Evolutionary conservation across 176 grass and related monocot species (phyloP).

Genomic region (Carex littledalei): DNA sequence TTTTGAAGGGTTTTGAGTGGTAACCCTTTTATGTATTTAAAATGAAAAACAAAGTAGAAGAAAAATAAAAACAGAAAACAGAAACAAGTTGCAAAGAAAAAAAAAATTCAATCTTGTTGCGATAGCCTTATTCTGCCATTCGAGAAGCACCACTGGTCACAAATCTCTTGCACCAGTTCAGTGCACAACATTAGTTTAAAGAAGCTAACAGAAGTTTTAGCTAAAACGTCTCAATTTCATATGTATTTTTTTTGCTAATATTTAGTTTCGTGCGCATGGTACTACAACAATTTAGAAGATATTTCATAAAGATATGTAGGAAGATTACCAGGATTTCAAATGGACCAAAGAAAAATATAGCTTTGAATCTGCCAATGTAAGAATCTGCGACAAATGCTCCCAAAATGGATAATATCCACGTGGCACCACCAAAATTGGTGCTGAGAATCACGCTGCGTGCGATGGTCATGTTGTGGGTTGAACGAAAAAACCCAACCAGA

Average conservation of each 20-base stretch:
- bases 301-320: background rate
- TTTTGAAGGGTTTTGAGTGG: too few species aligned
- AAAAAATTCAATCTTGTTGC: too few species aligned
- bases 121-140: too few species aligned
- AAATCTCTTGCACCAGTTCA: too few species aligned
- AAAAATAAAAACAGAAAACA: too few species aligned
- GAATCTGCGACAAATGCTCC: slow-evolving; percentile 16
- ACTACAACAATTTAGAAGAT: background rate
- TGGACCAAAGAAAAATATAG: slow-evolving; percentile 11
- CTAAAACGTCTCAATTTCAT: background rate
- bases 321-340: slow-evolving; percentile 19
- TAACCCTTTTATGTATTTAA: too few species aligned
- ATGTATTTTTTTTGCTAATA: too few species aligned
- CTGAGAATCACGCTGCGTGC: slow-evolving; percentile 12
- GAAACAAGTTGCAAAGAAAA: too few species aligned
- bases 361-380: slow-evolving; percentile 13
- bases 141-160: too few species aligned
- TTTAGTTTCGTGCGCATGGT: background rate
- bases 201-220: too few species aligned
- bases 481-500: slow-evolving; percentile 10
- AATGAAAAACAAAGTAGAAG: too few species aligned
- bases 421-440: slow-evolving; percentile 9
- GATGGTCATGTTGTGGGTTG: slow-evolving; percentile 11
- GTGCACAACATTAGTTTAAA: background rate
- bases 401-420: slow-evolving; percentile 7